Evolutionary conservation across 2,329 filamentous ascomycete species (phyloP), one percentile per base, ranked within the genome.

Genomic region (Penicillium thymicola): DNA sequence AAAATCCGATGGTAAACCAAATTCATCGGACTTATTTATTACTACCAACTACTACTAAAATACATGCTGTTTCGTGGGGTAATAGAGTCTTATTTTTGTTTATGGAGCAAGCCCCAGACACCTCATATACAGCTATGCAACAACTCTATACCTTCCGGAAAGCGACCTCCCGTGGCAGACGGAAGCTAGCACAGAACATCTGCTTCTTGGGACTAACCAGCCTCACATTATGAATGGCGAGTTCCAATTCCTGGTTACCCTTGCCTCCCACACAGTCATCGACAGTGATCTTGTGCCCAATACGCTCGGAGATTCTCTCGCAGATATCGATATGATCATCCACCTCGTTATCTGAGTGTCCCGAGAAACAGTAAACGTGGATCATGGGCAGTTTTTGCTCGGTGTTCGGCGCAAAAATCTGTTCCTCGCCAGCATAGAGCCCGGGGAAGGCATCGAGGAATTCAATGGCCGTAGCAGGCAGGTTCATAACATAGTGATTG

Each of bases 401-500:
- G 0, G 84, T 88, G 56, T 83, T 73, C 1, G 86, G 85, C 28
- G 75, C 69, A 65, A 93, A 92, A 1, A 90, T 79, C 2, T 73
- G 60, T 71, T 92, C 86, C 25, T 85, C 81, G 3, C 86, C 86
- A n/a, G 83, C 77, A 71, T 97, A 97, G 16, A 96, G 75, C 5
- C 94, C 93, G 21, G 86, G 84, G 79, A 92, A 95, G 13, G 80
- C 78, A 30, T 84, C 79, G 67, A 97, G 81, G 71, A 99, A 99
- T 57, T 89, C 87, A 58, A 94, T 87, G 1, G 94, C 93, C 1
- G 86, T 89, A 1, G 92, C 94, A 0, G 94, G 94, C 16, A 99
- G 87, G 75, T 99, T 99, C 90, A 99, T 97, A 63, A 97, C 89
- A 72, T 92, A 99, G 78, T 97, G 94, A n/a, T 86, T 83, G 71